Percentiles rank a stretch among this genome's conserved stretches.
These are phyloP conservation scores for Quercus cerris DNA, from an alignment of 306 rosid genomes.

Conservation along the genomic window DNA sequence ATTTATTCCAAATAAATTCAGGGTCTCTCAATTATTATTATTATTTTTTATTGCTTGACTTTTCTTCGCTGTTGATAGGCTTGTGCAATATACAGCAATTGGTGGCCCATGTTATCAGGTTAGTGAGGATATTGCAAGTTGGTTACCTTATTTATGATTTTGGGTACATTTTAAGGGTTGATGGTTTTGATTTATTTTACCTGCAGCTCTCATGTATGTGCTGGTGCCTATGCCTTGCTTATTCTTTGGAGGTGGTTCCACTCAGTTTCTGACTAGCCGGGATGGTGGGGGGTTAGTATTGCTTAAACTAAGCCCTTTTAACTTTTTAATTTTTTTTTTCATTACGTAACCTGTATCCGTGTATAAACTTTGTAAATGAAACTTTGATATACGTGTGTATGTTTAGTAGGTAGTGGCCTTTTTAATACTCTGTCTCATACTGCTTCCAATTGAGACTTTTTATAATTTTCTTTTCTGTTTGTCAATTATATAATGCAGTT, in stretches of 20 bases:
- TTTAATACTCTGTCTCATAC: background rate
- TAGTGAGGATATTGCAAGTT: slow-evolving; percentile 12
- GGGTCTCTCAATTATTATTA: slow-evolving; percentile 11
- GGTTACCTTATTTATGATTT: slow-evolving; percentile 6
- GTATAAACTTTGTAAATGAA: background rate
- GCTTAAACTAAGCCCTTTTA: background rate
- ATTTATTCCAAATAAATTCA: background rate
- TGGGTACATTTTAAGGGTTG: background rate
- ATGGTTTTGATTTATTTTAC: slow-evolving; percentile 27
- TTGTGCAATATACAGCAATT: slow-evolving; percentile 87
- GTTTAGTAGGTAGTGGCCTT: background rate
- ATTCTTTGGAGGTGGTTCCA: slow-evolving; percentile 94
- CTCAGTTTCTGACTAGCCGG: slow-evolving; percentile 73
- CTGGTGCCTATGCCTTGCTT: slow-evolving; percentile 93
- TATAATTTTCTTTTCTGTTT: slow-evolving; percentile 1
- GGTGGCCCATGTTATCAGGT: slow-evolving; percentile 99
- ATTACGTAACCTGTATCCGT: background rate
- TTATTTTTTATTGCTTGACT: background rate
- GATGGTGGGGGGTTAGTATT: slow-evolving; percentile 64
- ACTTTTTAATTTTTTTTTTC: background rate
- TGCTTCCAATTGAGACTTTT: no score
- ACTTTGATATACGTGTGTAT: background rate
- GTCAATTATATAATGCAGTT: slow-evolving; percentile 42
- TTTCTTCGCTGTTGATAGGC: slow-evolving; percentile 56
- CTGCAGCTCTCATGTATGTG: slow-evolving; percentile 93